Evolutionary conservation across 805 yeast species (phyloP).

Genomic region (Spathaspora passalidarum): DNA sequence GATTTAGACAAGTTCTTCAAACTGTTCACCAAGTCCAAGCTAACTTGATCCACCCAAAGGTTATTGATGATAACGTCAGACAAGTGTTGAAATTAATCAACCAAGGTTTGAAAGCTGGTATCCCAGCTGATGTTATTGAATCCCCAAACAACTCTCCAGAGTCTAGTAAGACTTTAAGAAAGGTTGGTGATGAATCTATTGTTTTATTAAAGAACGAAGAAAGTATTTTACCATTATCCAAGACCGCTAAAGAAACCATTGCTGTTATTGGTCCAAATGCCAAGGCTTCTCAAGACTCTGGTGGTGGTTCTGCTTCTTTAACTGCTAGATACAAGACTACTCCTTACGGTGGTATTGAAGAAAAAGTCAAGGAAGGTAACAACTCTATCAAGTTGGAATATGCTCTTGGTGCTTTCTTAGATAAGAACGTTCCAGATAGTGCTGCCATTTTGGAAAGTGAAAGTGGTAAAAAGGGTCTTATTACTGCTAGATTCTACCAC

Average conservation of each 20-base stretch:
- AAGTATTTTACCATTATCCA: slow-evolving; percentile 44
- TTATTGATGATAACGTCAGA: slow-evolving; percentile 48
- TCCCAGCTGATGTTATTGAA: slow-evolving; percentile 36
- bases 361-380: slow-evolving; percentile 24
- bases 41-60: slow-evolving; percentile 38
- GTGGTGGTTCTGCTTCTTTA: slow-evolving; percentile 63
- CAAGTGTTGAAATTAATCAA: slow-evolving; percentile 47
- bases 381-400: slow-evolving; percentile 21
- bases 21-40: slow-evolving; percentile 41
- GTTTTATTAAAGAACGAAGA: slow-evolving; percentile 57
- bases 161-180: slow-evolving; percentile 40
- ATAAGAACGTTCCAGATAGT: slow-evolving; percentile 29
- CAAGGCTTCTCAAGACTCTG: slow-evolving; percentile 46
- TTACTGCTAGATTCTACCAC: slow-evolving; percentile 17
- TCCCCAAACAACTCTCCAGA: slow-evolving; percentile 44
- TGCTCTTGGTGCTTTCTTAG: slow-evolving; percentile 32
- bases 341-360: slow-evolving; percentile 45
- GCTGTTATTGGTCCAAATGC: slow-evolving; percentile 64
- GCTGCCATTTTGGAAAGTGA: slow-evolving; percentile 16
- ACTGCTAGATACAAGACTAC: slow-evolving; percentile 46
- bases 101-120: slow-evolving; percentile 37
- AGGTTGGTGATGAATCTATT: slow-evolving; percentile 48
- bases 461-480: slow-evolving; percentile 20
- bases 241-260: slow-evolving; percentile 19
- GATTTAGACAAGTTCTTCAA: slow-evolving; percentile 40